These are phyloP conservation scores for Microstroma glucosiphilum DNA, from an alignment of 1,284 basidiomycete genomes.

Conservation along the genomic window DNA sequence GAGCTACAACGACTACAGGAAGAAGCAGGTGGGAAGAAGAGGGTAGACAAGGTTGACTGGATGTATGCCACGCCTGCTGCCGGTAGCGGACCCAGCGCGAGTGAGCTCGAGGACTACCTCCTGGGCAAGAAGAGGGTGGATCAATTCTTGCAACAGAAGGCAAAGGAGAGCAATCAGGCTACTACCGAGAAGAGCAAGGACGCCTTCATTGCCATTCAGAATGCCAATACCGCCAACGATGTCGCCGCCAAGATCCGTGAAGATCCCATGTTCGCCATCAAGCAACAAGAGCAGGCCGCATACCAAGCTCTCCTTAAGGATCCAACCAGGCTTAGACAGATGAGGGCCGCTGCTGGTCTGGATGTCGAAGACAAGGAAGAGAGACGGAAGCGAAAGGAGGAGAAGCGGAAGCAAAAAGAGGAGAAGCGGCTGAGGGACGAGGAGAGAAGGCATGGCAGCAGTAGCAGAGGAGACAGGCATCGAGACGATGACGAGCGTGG, in stretches of 20 bases:
- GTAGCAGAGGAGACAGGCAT: constrained; percentile 14
- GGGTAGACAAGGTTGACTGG: constrained; percentile 88
- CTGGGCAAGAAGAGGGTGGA: constrained; percentile 98
- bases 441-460: constrained; percentile 58
- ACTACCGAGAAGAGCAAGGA: neutral
- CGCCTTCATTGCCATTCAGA: constrained; percentile 25
- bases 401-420: constrained; percentile 56
- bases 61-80: constrained; percentile 94
- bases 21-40: constrained; percentile 84
- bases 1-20: constrained; percentile 76
- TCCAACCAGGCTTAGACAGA: constrained; percentile 67
- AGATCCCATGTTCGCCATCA: constrained; percentile 91
- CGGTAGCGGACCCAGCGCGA: constrained; percentile 71
- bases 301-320: constrained; percentile 84
- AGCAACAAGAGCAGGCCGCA: constrained; percentile 91
- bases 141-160: constrained; percentile 63
- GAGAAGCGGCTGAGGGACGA: constrained; percentile 59
- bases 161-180: neutral
- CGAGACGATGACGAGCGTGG: constrained; percentile 5
- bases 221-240: constrained; percentile 75
- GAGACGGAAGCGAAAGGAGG: constrained; percentile 38
- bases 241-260: constrained; percentile 88
- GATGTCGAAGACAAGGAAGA: constrained; percentile 57
- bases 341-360: constrained; percentile 61
- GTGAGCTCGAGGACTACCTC: constrained; percentile 91